Evolutionary conservation across 225 moss, liverwort and hornwort genomes (phyloP).

Genomic region (Polytrichum formosum): DNA sequence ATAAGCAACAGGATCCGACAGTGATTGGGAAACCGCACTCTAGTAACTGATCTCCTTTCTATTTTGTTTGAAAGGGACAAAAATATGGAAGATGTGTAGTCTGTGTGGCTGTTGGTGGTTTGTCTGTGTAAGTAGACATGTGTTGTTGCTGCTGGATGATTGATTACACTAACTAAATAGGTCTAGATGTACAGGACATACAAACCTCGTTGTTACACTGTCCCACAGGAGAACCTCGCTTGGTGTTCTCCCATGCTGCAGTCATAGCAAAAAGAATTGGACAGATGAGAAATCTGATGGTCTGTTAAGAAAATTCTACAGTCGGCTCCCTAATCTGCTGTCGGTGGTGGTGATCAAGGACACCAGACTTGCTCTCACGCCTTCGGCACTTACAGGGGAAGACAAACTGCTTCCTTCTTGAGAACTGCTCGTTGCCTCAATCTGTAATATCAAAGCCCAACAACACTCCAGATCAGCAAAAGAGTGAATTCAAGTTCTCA

Average conservation of each 20-base stretch:
- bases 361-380: slow-evolving; percentile 18
- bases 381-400: slow-evolving; percentile 8
- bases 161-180: slow-evolving; percentile 5
- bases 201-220: not conserved
- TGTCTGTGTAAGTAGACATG: not conserved
- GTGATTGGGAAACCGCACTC: not conserved
- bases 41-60: slow-evolving; percentile 10
- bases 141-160: not conserved
- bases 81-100: slow-evolving; percentile 3
- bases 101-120: slow-evolving; percentile 8
- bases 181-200: slow-evolving; percentile 18
- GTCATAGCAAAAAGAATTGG: slow-evolving; percentile 8
- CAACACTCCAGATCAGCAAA: not conserved
- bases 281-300: not conserved
- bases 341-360: slow-evolving; percentile 8
- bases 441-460: slow-evolving; percentile 1
- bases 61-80: slow-evolving; percentile 11
- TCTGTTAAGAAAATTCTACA: not conserved
- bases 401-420: not conserved
- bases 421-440: slow-evolving; percentile 14
- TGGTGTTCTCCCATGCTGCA: not conserved
- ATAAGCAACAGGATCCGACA: no score
- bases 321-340: slow-evolving; percentile 5
- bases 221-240: not conserved
- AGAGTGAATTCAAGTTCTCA: not conserved